Conservation (phyloP, 2,329 filamentous ascomycete genomes). For the Epichloe glyceriae region DNA sequence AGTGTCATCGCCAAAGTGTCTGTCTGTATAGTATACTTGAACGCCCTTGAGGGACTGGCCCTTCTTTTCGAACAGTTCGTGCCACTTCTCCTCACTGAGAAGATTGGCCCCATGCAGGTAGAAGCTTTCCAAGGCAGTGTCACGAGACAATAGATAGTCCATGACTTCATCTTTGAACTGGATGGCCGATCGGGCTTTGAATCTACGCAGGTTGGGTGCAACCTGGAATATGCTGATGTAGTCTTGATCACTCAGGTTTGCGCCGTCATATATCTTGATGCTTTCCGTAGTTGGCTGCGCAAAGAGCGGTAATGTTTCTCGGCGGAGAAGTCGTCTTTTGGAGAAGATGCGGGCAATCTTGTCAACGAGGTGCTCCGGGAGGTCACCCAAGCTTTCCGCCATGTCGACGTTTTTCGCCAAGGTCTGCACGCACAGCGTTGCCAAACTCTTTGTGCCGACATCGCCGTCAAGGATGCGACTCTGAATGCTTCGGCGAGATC, state of each 20-base stretch:
- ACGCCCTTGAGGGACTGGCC: constrained; percentile 54
- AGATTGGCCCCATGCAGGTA: constrained; percentile 79
- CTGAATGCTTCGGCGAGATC: constrained; percentile 60
- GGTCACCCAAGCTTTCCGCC: constrained; percentile 48
- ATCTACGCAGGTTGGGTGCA: constrained; percentile 52
- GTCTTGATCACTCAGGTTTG: constrained; percentile 60
- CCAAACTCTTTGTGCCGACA: constrained; percentile 55
- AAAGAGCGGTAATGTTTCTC: constrained; percentile 44
- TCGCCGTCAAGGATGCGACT: constrained; percentile 74
- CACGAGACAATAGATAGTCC: constrained; percentile 64
- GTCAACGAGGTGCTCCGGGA: constrained; percentile 42
- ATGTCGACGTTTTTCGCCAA: constrained; percentile 49
- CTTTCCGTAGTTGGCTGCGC: constrained; percentile 36
- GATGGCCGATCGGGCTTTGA: constrained; percentile 74
- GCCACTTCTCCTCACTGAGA: constrained; percentile 64
- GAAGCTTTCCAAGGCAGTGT: constrained; percentile 55
- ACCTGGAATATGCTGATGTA: constrained; percentile 69
- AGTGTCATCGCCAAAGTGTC: constrained; percentile 61
- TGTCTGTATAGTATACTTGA: constrained; percentile 75
- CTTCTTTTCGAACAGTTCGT: constrained; percentile 50
- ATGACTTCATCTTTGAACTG: constrained; percentile 82
- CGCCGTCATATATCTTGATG: constrained; percentile 44
- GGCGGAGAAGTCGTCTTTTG: constrained; percentile 43
- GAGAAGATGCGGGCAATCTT: constrained; percentile 46
- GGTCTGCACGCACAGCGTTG: constrained; percentile 50